Base-by-base conservation (phyloP, 2,329 filamentous ascomycete species). In the Thelonectria discophora region DNA sequence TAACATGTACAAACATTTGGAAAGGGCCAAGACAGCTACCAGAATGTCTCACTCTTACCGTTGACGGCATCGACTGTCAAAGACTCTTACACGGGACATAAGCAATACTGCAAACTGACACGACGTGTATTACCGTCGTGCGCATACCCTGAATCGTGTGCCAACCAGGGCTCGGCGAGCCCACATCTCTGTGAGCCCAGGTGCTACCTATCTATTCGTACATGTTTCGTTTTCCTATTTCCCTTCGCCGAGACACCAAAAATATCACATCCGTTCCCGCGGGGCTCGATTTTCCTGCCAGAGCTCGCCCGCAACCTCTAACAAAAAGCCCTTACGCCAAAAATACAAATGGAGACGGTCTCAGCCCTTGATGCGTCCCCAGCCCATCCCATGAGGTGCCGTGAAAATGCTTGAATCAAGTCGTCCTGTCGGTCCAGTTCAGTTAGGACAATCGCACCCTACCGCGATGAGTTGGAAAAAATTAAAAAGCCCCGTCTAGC, bases 311-410 rank as follows among this genome's bases (percentile, higher is more conserved):
- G 21, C 21, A 34, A 34, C n/a, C 27, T 27, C 20, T 30, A 47
- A 47, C 46, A 21, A 30, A 51, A 50, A 39, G 6, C 11, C 27
- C 21, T 49, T 11, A 40, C 15, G 13, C 21, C 12, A 43, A 53
- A 39, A 40, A 56, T 50, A 63, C 50, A 49, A 32, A 42, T 63
- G 77, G 81, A 83, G 81, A 83, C 81, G 69, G 60, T 76, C 77
- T 85, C 83, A 86, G 83, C 83, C 80, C 83, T 86, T 86, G 83
- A 85, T 80, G 61, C 70, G 77, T 79, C 81, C 77, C 77, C 75
- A 68, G 54, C 65, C 70, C 67, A 49, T 74, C 65, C 70, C 67
- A 49, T 74, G 65, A 74, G 67, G 32, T 63, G 58, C 70, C 62
- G 53, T 63, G 45, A 71, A 72, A 72, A 73, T 72, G 67, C 69